Percentiles rank a stretch among this genome's conserved stretches.
phyloP scores from a whole-genome alignment of 1,284 basidiomycete species.

The Porphyrellus sp. region DNA sequence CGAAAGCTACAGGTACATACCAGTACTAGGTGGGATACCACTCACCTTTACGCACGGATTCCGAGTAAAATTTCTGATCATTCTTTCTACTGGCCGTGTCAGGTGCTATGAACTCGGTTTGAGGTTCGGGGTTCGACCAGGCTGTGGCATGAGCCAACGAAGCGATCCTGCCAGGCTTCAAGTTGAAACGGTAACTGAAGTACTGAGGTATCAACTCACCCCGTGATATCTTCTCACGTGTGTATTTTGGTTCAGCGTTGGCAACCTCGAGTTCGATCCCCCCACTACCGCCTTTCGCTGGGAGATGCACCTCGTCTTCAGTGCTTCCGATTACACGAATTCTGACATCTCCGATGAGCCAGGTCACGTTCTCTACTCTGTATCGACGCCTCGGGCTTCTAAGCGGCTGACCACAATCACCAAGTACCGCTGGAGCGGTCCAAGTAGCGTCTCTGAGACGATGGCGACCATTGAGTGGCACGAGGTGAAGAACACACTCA shows the following conservation, averaged over 20 bases:
- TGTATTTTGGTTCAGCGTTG: background rate
- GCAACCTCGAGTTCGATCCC: background rate
- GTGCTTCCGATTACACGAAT: conserved; percentile 22
- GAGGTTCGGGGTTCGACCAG: too few species aligned
- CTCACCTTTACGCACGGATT: too few species aligned
- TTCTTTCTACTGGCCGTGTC: too few species aligned
- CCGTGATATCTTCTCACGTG: conserved; percentile 10
- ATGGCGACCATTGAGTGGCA: conserved; percentile 32
- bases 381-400: conserved; percentile 19
- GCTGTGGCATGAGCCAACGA: too few species aligned
- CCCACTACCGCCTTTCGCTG: background rate
- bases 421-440: conserved; percentile 28
- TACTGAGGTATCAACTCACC: conserved; percentile 11
- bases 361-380: conserved; percentile 24
- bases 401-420: conserved; percentile 29
- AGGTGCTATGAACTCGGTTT: too few species aligned
- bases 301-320: conserved; percentile 27
- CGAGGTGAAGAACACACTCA: conserved; percentile 20
- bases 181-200: too few species aligned
- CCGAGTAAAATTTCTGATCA: too few species aligned
- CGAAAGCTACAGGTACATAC: too few species aligned
- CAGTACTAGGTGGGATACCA: too few species aligned
- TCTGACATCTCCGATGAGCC: conserved; percentile 20
- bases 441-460: conserved; percentile 24
- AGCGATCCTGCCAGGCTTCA: too few species aligned